Conservation (phyloP, 2,329 filamentous ascomycete species). For the Zasmidium cellare region DNA sequence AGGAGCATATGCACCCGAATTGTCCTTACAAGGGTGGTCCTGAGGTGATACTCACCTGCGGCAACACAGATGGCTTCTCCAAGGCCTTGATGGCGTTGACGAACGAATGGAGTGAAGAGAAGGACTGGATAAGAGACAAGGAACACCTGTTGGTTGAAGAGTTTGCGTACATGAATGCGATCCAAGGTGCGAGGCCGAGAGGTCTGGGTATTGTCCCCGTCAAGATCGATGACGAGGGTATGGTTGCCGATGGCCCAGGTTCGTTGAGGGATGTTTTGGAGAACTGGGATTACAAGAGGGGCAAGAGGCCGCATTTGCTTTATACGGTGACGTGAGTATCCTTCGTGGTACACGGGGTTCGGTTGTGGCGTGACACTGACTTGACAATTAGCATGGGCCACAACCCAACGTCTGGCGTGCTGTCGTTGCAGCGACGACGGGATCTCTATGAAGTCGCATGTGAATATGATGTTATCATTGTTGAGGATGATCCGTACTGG, state of each 20-base stretch:
- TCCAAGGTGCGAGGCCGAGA: slow-evolving; percentile 65
- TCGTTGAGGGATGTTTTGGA: slow-evolving; percentile 75
- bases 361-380: slow-evolving; percentile 11
- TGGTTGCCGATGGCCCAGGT: slow-evolving; percentile 71
- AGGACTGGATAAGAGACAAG: slow-evolving; percentile 66
- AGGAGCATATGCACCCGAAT: slow-evolving; percentile 75
- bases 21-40: slow-evolving; percentile 75
- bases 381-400: slow-evolving; percentile 67
- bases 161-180: slow-evolving; percentile 77
- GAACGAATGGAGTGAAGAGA: slow-evolving; percentile 71
- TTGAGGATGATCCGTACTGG: slow-evolving; percentile 97
- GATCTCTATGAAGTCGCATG: slow-evolving; percentile 79
- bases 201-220: slow-evolving; percentile 75
- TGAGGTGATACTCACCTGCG: slow-evolving; percentile 76
- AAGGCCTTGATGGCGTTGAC: slow-evolving; percentile 76
- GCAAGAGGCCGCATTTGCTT: slow-evolving; percentile 77
- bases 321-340: slow-evolving; percentile 81
- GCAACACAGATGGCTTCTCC: slow-evolving; percentile 80
- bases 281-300: slow-evolving; percentile 76
- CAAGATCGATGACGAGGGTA: slow-evolving; percentile 75
- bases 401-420: slow-evolving; percentile 78
- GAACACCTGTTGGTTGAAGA: slow-evolving; percentile 78
- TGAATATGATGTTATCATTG: slow-evolving; percentile 83
- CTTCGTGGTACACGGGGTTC: neutral
- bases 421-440: slow-evolving; percentile 71